Conservation (phyloP, 2,329 filamentous ascomycete genomes). For the Purpureocillium takamizusanense region DNA sequence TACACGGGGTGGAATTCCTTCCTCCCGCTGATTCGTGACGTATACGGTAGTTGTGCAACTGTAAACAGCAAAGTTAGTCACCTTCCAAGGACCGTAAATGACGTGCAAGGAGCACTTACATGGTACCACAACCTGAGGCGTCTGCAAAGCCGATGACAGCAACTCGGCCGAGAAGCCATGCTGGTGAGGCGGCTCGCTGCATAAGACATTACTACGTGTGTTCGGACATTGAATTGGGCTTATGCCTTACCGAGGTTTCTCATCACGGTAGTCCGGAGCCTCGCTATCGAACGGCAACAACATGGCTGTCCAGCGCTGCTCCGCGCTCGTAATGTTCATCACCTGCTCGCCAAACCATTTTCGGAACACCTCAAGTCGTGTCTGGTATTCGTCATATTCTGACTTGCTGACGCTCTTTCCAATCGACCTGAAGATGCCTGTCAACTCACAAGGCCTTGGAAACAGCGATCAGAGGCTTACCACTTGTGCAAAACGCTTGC, state of each 20-base stretch:
- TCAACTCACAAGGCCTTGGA: constrained; percentile 2
- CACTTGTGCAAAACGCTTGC: constrained; percentile 17
- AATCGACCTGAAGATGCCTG: constrained; percentile 10
- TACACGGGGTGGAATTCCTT: constrained; percentile 21
- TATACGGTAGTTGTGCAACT: constrained; percentile 21
- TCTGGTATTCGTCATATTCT: constrained; percentile 11
- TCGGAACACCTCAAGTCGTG: constrained; percentile 17
- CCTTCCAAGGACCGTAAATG: not conserved
- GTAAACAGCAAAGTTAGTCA: not conserved
- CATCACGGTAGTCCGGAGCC: constrained; percentile 15
- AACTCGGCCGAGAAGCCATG: constrained; percentile 16
- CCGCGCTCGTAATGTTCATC: constrained; percentile 8
- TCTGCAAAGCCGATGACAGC: constrained; percentile 18
- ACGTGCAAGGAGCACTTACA: constrained; percentile 18
- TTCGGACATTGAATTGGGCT: not conserved
- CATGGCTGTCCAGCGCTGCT: constrained; percentile 14
- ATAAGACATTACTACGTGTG: constrained; percentile 4
- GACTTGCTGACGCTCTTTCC: constrained; percentile 14
- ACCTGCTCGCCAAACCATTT: constrained; percentile 22
- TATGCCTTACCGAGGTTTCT: constrained; percentile 14
- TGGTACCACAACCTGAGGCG: constrained; percentile 22
- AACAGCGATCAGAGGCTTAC: no score
- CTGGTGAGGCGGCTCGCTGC: constrained; percentile 14
- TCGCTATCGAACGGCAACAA: constrained; percentile 16
- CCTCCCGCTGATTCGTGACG: constrained; percentile 17